Base-by-base conservation (phyloP, 192 early-diverging fungal genomes). In the Phlyctochytrium bullatum region DNA sequence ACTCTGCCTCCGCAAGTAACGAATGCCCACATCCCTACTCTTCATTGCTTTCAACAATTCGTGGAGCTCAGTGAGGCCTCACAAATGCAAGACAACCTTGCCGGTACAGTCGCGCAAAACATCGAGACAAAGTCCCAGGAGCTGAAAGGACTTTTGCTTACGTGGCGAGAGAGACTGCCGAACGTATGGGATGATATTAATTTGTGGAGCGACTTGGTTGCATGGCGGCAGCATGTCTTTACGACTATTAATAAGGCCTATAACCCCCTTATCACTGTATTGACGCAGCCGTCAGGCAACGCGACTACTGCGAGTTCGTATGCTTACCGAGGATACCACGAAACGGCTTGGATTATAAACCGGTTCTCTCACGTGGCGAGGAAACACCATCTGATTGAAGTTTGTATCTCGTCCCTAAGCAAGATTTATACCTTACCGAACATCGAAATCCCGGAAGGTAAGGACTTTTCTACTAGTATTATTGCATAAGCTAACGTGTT, bases 311-410 rank as follows among this genome's bases (percentile, higher is more conserved):
- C 86, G 1, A 90, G 92, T 65, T 95, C 95, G 33, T 93, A 90
- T 67, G 94, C 95, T 0, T 98, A 95, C 75, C 89, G 96, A 24
- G 98, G 98, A 27, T 96, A 95, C 76, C 98, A 99, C 76, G 96
- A 99, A 75, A 98, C 96, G 31, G 98, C 98, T 2, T 99, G 98
- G 98, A 98, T 97, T 31, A 98, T 98, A 80, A 99, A 99, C 71
- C 84, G 96, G 36, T 99, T 99, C 75, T 96, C 98, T 2, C 92
- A 96, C 53, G 92, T 97, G 34, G 94, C 96, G 2, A 81, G 98
- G 0, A 92, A 96, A 63, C 98, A 99, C 70, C 87, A 89, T n/a
- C 82, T 99, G 23, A 87, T 90, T 2, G 94, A 98, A 47, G 96
- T 99, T 12, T 98, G 95, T 73, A 90, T 94, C 67, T 71, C 71